Evolutionary conservation across 306 rosid species (phyloP), one percentile per base, ranked within the genome.

Genomic region (Potentilla sterilis): DNA sequence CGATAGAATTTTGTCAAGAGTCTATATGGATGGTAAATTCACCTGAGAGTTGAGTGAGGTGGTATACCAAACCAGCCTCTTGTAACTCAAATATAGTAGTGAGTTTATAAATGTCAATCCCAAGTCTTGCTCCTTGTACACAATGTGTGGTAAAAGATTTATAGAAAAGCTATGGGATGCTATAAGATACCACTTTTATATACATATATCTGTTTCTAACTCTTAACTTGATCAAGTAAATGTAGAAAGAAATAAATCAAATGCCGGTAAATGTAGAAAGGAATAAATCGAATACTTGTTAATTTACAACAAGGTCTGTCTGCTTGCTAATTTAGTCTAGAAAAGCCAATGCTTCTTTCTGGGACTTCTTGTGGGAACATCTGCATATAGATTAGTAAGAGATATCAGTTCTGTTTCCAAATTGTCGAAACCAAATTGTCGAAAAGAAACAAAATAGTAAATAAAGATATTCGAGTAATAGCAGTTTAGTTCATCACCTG

Each of bases 331-430:
- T 81, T 13, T 41, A 32, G 67, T 64, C 87, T 95, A 92, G 86
- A 92, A 95, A 80, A 95, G 92, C 99, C 99, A 95, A 83, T 90
- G 87, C 87, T 83, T 92, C 81, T 85, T 86, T 69, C 80, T 84
- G 15, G 97, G 84, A 38, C 70, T 76, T 78, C 82, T 86, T 12
- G 96, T 78, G 37, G 99, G 99, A 89, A 95, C 89, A 85, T 95
- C 99, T 95, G 96, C 19, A 79, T 54, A 75, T 59, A 76, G 46
- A 82, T 54, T 14, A 2, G 54, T 67, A 62, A 68, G 70, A 49
- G 10, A 70, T 28, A 69, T 28, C 46, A 55, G 21, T 71, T 79
- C 77, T 54, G 46, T 57, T 52, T 69, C 67, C 32, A 70, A 74
- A 57, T 51, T 38, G 75, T 70, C 6, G 3, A 18, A 55, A 14